Evolutionary conservation across 495 filamentous ascomycete genomes (phyloP), one percentile per base, ranked within the genome.

Genomic region (Daldinia caldariorum): DNA sequence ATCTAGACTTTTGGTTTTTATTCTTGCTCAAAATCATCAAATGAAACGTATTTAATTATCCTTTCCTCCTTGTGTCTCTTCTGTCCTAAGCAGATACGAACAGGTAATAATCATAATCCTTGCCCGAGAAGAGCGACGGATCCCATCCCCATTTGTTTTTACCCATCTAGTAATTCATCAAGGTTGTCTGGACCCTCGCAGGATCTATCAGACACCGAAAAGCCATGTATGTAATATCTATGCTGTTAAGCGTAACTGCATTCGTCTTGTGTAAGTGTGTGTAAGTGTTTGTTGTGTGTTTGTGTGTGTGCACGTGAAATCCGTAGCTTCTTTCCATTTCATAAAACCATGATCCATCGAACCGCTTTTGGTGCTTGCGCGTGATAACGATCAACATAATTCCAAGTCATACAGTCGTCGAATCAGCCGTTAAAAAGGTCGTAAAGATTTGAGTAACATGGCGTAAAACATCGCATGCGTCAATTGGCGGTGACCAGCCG

Each of bases 371-470:
- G 70, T 69, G 70, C 75, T 75, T 74, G 73, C 65, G 73, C 67
- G 66, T 75, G 66, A 60, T 66, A 75, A 72, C 59, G 61, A 73
- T 63, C 50, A 66, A 71, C 64, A 69, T 67, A 76, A 77, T 67
- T 69, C 41, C 70, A 41, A 62, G 69, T 77, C 75, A 75, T 77
- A 77, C 75, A 75, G 22, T 77, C 75, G 60, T 77, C 67, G 75
- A 75, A 73, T 69, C 57, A 58, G 70, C 70, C 67, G 68, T 77
- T 57, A 72, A 61, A 47, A 72, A 69, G 73, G 65, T 77, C 75
- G 63, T 77, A 75, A 77, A 77, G 67, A 22, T 77, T 73, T 70
- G 73, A 75, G 69, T 69, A 74, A 72, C 73, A 71, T 75, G 73
- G 54, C 68, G 72, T 72, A 57, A 73, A 70, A 70, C 66, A 73